A percentile compares a stretch with the other conserved stretches of the same genome.
Evolutionary conservation across 805 yeast species (phyloP).

Genomic region (Candida stauntonica): DNA sequence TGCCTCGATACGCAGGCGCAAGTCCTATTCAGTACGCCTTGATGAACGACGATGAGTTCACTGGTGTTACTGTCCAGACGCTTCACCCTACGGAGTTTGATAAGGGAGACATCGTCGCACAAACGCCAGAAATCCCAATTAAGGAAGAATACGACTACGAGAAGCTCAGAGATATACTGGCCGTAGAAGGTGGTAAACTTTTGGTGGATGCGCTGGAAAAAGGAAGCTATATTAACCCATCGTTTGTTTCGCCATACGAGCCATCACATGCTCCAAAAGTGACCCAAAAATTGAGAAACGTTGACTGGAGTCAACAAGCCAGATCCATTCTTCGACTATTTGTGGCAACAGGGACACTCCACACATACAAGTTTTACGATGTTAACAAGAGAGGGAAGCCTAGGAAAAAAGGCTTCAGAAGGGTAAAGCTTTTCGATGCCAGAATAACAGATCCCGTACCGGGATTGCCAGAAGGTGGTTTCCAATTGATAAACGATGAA

Average conservation of each 20-base stretch:
- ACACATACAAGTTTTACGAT: constrained; percentile 38
- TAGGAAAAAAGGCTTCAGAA: constrained; percentile 29
- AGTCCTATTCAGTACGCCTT: constrained; percentile 85
- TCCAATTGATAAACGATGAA: constrained; percentile 20
- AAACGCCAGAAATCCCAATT: constrained; percentile 43
- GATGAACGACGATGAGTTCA: constrained; percentile 50
- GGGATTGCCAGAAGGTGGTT: constrained; percentile 27
- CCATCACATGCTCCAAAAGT: constrained; percentile 60
- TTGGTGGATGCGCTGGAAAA: constrained; percentile 42
- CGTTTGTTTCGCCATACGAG: constrained; percentile 25
- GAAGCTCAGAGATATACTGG: constrained; percentile 48
- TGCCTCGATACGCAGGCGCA: constrained; percentile 82
- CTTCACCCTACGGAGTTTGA: constrained; percentile 87
- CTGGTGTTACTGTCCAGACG: constrained; percentile 90
- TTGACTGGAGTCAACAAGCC: constrained; percentile 45
- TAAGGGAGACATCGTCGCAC: constrained; percentile 63
- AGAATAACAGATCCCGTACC: background rate
- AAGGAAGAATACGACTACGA: constrained; percentile 38
- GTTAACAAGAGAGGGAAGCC: constrained; percentile 31
- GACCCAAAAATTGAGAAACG: constrained; percentile 34
- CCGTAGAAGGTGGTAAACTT: constrained; percentile 56
- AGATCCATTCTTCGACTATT: constrained; percentile 36
- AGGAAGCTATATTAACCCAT: constrained; percentile 24
- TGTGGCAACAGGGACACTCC: constrained; percentile 55
- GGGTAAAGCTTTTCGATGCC: constrained; percentile 47